A percentile compares a stretch with the other conserved stretches of the same genome.
phyloP scores from a whole-genome alignment of 129 eudicot species.

The Pittosporum tobira region DNA sequence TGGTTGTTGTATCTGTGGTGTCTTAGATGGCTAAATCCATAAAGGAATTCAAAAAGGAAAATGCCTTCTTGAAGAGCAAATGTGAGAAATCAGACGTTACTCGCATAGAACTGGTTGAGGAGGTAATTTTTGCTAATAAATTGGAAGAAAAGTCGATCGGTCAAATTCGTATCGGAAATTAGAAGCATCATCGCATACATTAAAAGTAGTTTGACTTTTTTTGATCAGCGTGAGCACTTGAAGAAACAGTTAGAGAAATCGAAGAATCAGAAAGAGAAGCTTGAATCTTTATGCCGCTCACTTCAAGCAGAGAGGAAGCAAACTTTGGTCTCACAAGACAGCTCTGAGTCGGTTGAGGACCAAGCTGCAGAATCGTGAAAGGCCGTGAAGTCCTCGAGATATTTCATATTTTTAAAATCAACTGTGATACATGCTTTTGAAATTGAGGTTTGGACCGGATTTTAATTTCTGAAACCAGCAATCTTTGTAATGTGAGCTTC shows the following conservation, averaged over 20 bases:
- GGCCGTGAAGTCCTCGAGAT: too few species aligned
- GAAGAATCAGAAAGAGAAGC: conserved; percentile 80
- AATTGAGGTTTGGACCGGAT: too few species aligned
- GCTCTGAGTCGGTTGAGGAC: conserved; percentile 28
- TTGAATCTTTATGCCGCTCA: conserved; percentile 79
- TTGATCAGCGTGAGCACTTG: conserved; percentile 75
- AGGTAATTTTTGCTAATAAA: conserved; percentile 58
- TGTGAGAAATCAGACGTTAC: conserved; percentile 78
- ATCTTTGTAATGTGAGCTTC: too few species aligned
- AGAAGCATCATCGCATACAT: background rate
- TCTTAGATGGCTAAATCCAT: conserved; percentile 81
- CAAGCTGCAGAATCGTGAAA: background rate
- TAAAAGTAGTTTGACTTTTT: conserved; percentile 1
- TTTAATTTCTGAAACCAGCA: too few species aligned
- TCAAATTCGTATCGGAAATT: background rate
- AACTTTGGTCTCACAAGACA: conserved; percentile 27
- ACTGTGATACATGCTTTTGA: too few species aligned
- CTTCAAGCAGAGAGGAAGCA: conserved; percentile 92
- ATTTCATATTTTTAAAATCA: too few species aligned
- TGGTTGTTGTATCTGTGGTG: conserved; percentile 10
- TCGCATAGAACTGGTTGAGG: conserved; percentile 84
- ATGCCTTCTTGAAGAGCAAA: conserved; percentile 71
- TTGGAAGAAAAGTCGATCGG: too few species aligned
- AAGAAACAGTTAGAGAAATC: conserved; percentile 91
- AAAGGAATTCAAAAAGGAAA: conserved; percentile 89